Evolutionary conservation across 208 protist genomes (phyloP), one percentile per base, ranked within the genome.

Genomic region (Acanthamoeba royreba): DNA sequence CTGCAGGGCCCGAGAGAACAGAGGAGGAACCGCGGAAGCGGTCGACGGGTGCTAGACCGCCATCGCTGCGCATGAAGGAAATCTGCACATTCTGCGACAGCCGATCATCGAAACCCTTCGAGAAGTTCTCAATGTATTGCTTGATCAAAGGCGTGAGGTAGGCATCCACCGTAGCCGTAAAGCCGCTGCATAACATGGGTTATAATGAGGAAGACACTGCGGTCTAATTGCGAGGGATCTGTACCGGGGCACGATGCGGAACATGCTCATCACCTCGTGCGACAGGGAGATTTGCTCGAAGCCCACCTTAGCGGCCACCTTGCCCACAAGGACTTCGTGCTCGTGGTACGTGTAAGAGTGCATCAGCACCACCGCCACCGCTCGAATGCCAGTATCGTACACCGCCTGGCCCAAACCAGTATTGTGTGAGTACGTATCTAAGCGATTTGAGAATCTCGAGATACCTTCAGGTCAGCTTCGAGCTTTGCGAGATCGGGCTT

Each of bases 121-220:
- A 94, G 94, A 99, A 98, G 33, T 88, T 93, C 52, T 94, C 74
- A 25, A 99, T 95, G 94, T 99, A 99, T 61, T 96, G 92, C 13
- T 96, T 81, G 61, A 99, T 98, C 28, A 97, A 94, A 22, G 98
- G 98, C 45, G 98, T 99, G 4, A 99, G 97, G 96, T 99, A 99
- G 28, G 98, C 99, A 95, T 99, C 98, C 7, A 98, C 98, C 43
- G 96, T 98, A 35, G 98, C 96, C 19, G 98, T 99, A 85, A 97
- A 97, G 22, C 98, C 98, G 63, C 98, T 97, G 46, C 3, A n/a
- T n/a, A n/a, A n/a, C n/a, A n/a, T n/a, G n/a, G n/a, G n/a, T n/a
- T n/a, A n/a, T 25, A 87, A 61, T 42, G 22, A 11, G 11, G 25
- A 2, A 53, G 25, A n/a, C n/a, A n/a, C n/a, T n/a, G n/a, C n/a